Percentiles rank a stretch among this genome's conserved stretches.
Evolutionary conservation across 2,329 filamentous ascomycete genomes (phyloP).

Genomic region (Microsporum audouinii): DNA sequence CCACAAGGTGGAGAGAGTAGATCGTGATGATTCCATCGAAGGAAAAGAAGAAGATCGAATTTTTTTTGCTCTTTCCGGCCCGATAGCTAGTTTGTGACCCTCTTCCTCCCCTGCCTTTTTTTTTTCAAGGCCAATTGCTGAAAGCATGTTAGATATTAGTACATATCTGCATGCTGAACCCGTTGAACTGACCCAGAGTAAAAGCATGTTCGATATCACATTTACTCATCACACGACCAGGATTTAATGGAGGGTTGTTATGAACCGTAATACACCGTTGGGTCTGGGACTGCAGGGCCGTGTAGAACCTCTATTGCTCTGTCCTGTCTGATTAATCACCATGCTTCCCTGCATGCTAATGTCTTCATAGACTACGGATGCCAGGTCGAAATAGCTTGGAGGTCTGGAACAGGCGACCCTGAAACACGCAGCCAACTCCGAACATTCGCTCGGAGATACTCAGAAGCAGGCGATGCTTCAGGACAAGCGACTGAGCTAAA

Average conservation of each 20-base stretch:
- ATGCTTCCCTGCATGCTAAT: not conserved
- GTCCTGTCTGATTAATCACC: not conserved
- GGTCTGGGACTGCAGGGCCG: not conserved
- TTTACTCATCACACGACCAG: not conserved
- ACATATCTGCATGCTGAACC: not conserved
- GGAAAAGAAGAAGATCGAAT: not conserved
- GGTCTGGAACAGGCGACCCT: not conserved
- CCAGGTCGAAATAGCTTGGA: not conserved
- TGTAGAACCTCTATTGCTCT: not conserved
- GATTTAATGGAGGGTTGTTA: not conserved
- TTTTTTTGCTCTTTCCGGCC: not conserved
- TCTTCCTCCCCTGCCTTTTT: not conserved
- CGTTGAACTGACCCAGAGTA: not conserved
- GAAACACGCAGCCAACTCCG: constrained; percentile 1
- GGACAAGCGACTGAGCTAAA: not conserved
- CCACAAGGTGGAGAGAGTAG: not conserved
- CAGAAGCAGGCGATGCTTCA: not conserved
- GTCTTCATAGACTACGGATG: not conserved
- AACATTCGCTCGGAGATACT: not conserved
- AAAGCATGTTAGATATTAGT: not conserved
- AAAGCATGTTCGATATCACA: not conserved
- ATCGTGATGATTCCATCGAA: not conserved
- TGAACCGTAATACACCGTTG: not conserved
- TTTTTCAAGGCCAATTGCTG: not conserved
- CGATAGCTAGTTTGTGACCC: too few species aligned